Evolutionary conservation across 192 early-diverging fungal genomes (phyloP).

Genomic region (Podila horticola): DNA sequence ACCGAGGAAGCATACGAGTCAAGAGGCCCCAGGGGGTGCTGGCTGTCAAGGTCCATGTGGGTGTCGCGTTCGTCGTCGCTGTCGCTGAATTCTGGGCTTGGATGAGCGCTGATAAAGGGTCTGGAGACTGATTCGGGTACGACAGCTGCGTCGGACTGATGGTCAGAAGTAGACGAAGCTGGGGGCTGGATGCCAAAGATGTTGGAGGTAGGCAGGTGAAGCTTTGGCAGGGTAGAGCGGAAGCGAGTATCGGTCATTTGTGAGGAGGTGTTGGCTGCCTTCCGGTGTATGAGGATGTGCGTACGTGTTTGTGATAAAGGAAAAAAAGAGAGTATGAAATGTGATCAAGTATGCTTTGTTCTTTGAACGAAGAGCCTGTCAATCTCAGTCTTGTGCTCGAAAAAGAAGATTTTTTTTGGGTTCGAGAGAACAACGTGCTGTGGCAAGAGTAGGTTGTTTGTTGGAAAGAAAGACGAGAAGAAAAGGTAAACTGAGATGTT

Average conservation of each 20-base stretch:
- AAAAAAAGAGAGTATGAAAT: too few species aligned
- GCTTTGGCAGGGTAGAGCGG: conserved; percentile 26
- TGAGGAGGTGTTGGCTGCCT: background rate
- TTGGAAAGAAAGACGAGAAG: too few species aligned
- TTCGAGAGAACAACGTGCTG: too few species aligned
- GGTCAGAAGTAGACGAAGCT: background rate
- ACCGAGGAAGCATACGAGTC: background rate
- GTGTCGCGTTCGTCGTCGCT: conserved; percentile 22
- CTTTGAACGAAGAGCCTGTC: too few species aligned
- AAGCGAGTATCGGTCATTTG: conserved; percentile 12
- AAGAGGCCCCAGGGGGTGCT: background rate
- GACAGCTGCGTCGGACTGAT: background rate
- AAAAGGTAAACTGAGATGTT: too few species aligned
- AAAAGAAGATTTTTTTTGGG: too few species aligned
- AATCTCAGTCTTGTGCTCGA: too few species aligned
- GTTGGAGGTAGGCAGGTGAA: conserved; percentile 29
- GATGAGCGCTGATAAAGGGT: conserved; percentile 44
- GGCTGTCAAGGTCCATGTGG: background rate
- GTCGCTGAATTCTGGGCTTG: conserved; percentile 42
- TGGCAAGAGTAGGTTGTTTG: too few species aligned
- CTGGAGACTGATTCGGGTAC: background rate
- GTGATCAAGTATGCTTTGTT: too few species aligned
- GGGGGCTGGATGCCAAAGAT: conserved; percentile 20
- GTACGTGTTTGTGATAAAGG: background rate
- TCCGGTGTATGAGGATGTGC: background rate